Base-by-base conservation (phyloP, 2,329 filamentous ascomycete genomes). In the Aspergillus tamarii region DNA sequence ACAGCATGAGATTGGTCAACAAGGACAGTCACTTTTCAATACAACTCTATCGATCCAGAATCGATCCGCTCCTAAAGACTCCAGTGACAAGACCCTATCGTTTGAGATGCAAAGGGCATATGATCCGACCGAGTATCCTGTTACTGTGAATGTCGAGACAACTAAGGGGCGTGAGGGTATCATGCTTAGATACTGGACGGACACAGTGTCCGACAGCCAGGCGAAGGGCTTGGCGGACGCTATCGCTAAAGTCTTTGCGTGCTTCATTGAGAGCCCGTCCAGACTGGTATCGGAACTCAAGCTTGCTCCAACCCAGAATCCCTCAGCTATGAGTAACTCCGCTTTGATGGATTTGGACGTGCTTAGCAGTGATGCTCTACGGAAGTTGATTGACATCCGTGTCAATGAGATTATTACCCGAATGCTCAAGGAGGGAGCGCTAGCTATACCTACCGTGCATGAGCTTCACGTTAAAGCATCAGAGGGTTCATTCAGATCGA, bases 1-100 rank as follows among this genome's bases (percentile, higher is more conserved):
- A 12, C 82, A 84, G 60, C 77, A 80, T 62, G 76, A 77, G 52
- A 71, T 81, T 60, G 73, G 75, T 9, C 66, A 73, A 57, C 70
- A 76, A 57, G 75, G 76, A 19, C 71, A 75, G 50, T 63, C 74
- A 9, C 70, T 81, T 1, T 81, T 81, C 65, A 81, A 81, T 64
- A 81, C 79, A 3, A 77, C 75, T 0, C 70, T 81, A 8, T 80
- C 79, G 1, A 79, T 80, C 39, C 79, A 81, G 39, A 79, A 77
- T 58, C 72, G 75, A 41, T 70, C 70, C 1, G 67, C 65, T 34
- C 67, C 70, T 3, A 70, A 70, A 19, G 66, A 64, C 21, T 59
- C 65, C 7, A 67, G 72, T 50, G 64, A 75, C 2, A 69, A 72
- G 21, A 68, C 69, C 3, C 61, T 80, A 23, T 67, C 69, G 0